Evolutionary conservation across 2,329 filamentous ascomycete genomes (phyloP), one percentile per base, ranked within the genome.

Genomic region (Akanthomyces muscarius): DNA sequence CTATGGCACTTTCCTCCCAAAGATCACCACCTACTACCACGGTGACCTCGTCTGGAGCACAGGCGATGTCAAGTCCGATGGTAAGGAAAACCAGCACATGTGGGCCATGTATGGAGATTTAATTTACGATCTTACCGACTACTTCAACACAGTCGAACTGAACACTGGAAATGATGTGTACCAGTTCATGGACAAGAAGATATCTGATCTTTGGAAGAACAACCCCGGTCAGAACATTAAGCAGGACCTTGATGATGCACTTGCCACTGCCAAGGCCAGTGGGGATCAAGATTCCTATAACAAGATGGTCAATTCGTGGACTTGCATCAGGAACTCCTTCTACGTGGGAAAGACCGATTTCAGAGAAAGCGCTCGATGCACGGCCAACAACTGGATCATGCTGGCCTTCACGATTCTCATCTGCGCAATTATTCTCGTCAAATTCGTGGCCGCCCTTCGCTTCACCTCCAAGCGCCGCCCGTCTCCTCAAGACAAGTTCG

Each of bases 401-500:
- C 80, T 98, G 59, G 88, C 87, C 3, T 96, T 97, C 72, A 90
- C 92, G n/a, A 82, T 96, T 71, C 80, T 98, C 14, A 80, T 99
- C 61, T 92, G 89, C 72, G 65, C 83, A 1, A 90, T 97, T 65
- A 93, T 98, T 67, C 72, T 87, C 57, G 78, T 90, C 77, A 99
- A 98, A 77, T 99, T 99, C 78, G 75, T 99, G 71, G 88, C 95
- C 59, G 95, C 95, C 14, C 83, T 99, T 48, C 95, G 97, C 71
- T 91, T 99, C 65, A 93, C 94, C 52, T 92, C 92, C 5, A 97
- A 97, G 79, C 86, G 91, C 64, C 88, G 91, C 21, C 95, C 95
- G 3, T 84, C 90, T 6, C 90, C 92, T 44, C 95, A 98, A 75
- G 95, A 99, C 76, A 99, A 98, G 74, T 99, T 99, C 70, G 93